Evolutionary conservation across 2,329 filamentous ascomycete species (phyloP).

Genomic region (Ramularia endophylla): DNA sequence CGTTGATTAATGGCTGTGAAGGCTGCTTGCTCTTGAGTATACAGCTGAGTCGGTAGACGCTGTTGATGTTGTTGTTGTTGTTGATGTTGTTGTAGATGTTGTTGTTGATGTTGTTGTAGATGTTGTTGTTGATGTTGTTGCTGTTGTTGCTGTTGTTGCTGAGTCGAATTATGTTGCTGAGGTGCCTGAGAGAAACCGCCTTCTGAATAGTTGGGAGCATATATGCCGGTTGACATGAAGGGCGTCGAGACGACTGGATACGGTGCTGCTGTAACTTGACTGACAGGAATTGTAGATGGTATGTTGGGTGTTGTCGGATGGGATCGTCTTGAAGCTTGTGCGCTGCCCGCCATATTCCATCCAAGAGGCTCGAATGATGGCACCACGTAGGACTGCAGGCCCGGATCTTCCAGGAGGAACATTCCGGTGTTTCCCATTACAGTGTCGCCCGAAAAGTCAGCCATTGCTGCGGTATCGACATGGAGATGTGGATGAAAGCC

Average conservation of each 20-base stretch:
- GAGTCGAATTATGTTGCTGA: conserved; percentile 11
- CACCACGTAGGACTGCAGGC: conserved; percentile 32
- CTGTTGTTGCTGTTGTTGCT: conserved; percentile 8
- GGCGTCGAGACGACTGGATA: conserved; percentile 27
- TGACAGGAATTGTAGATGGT: conserved; percentile 23
- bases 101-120: conserved; percentile 9
- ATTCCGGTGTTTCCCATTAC: conserved; percentile 46
- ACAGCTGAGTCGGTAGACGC: no score
- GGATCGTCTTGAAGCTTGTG: conserved; percentile 15
- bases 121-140: conserved; percentile 9
- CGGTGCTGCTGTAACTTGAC: conserved; percentile 27
- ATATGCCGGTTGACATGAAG: conserved; percentile 13
- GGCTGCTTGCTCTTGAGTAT: no score
- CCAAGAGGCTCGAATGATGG: conserved; percentile 24
- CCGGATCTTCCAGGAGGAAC: conserved; percentile 43
- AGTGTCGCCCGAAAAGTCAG: conserved; percentile 29
- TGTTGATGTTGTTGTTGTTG: conserved; percentile 12
- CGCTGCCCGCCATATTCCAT: conserved; percentile 26
- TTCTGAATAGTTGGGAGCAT: conserved; percentile 19
- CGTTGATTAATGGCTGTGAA: conserved; percentile 11
- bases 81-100: conserved; percentile 7
- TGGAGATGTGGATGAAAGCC: conserved; percentile 12
- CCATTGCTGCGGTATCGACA: conserved; percentile 21
- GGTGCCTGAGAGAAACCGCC: conserved; percentile 17
- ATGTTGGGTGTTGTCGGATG: conserved; percentile 17